A percentile compares a stretch with the other conserved stretches of the same genome.
Conservation (phyloP, 306 rosid species). For the peach (Prunus persica) region Prunus_persica_NCBIv2 NC_034016.1:11134001-11134500, state of each 20-base stretch:
- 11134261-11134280: neutral
- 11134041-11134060: neutral
- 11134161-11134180: neutral
- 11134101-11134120: neutral
- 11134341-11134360: no score
- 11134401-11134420: no score
- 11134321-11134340: no score
- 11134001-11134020: neutral
- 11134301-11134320: no score
- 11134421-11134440: no score
- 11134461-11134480: no score
- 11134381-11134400: no score
- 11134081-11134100: neutral
- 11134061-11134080: neutral
- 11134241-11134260: neutral
- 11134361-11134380: no score
- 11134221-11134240: neutral
- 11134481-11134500: no score
- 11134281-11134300: no score
- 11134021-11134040: neutral
- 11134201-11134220: neutral
- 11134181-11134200: neutral
- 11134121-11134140: neutral
- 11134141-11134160: neutral
- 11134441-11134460: no score